Percentiles rank a stretch among this genome's conserved stretches.
These are phyloP conservation scores for Rubia tinctorum DNA, from an alignment of 305 asterid species.

Conservation along the genomic window DNA sequence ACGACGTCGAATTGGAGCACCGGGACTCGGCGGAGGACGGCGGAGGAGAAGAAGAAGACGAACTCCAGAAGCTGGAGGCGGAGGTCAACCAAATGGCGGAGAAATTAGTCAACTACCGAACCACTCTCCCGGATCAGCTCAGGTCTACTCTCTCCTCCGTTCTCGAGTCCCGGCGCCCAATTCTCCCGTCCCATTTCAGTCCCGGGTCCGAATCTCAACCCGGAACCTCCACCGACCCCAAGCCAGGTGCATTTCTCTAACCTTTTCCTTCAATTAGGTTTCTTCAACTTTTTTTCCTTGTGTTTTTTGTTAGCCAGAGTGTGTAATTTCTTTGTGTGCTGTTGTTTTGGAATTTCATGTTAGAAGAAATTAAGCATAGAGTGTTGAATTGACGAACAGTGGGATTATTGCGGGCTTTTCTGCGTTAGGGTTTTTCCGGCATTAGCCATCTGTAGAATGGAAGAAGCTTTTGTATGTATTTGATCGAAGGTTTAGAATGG, in stretches of 20 bases:
- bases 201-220: conserved; percentile 27
- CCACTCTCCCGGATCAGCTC: conserved; percentile 47
- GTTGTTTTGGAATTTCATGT: neutral
- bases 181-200: conserved; percentile 25
- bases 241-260: conserved; percentile 34
- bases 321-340: neutral
- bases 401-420: neutral
- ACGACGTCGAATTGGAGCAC: conserved; percentile 29
- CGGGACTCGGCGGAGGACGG: conserved; percentile 22
- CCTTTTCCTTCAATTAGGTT: conserved; percentile 1
- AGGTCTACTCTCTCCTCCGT: conserved; percentile 42
- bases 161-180: conserved; percentile 52
- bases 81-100: conserved; percentile 55
- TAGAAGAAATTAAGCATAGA: neutral
- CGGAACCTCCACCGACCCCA: conserved; percentile 24
- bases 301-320: neutral
- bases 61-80: conserved; percentile 35
- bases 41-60: conserved; percentile 21
- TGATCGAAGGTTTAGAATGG: neutral
- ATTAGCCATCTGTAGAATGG: neutral
- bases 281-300: neutral
- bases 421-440: neutral
- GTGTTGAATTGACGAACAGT: neutral
- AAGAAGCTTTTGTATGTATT: neutral
- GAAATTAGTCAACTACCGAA: conserved; percentile 43